A percentile compares a stretch with the other conserved stretches of the same genome.
Evolutionary conservation across 2,329 filamentous ascomycete genomes (phyloP).

Genomic region (Aureobasidium pullulans): DNA sequence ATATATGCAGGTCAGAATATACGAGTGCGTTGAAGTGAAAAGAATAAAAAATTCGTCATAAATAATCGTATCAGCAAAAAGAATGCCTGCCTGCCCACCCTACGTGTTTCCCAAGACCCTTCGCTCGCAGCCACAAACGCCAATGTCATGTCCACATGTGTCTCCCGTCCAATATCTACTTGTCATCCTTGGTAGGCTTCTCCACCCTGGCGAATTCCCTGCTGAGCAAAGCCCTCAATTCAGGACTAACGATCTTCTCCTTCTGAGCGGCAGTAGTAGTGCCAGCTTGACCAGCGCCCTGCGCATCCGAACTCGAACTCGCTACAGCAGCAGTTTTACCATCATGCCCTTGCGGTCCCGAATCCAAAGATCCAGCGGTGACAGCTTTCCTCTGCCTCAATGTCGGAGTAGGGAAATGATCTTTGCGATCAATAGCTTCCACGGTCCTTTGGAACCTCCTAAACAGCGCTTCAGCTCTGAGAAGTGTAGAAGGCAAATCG

Average conservation of each 20-base stretch:
- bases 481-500: constrained; percentile 76
- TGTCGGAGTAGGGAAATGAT: constrained; percentile 62
- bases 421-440: constrained; percentile 85
- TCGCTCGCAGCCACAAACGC: too few species aligned
- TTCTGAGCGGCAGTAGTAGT: constrained; percentile 22
- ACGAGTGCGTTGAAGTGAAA: too few species aligned
- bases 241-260: constrained; percentile 53
- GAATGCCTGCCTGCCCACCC: too few species aligned
- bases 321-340: background rate
- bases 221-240: constrained; percentile 55
- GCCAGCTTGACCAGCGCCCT: background rate
- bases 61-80: too few species aligned
- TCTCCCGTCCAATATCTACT: too few species aligned
- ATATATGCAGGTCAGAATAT: too few species aligned
- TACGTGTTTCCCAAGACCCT: too few species aligned
- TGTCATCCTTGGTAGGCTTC: constrained; percentile 22
- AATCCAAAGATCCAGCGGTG: constrained; percentile 18
- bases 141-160: too few species aligned
- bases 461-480: constrained; percentile 84
- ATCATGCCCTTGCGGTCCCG: background rate
- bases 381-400: constrained; percentile 42
- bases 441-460: constrained; percentile 80
- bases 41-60: too few species aligned
- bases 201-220: constrained; percentile 49
- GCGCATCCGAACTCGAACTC: constrained; percentile 5